These are phyloP conservation scores for Eurotiales sp. DNA, from an alignment of 2,329 filamentous ascomycete species.

Conservation along the genomic window DNA sequence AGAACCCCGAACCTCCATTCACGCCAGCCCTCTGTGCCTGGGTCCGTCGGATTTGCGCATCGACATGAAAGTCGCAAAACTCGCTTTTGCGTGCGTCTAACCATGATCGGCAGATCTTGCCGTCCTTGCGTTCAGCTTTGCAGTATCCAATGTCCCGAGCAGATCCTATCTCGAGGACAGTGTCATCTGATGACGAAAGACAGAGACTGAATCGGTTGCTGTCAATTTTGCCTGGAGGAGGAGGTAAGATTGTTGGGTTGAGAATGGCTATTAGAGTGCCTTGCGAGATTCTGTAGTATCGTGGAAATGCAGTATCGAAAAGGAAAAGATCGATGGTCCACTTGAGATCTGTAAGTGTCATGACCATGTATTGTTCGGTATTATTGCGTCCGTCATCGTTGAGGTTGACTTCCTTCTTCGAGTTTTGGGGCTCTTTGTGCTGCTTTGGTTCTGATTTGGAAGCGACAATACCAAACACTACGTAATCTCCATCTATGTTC, in stretches of 20 bases:
- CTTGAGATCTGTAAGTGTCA: slow-evolving; percentile 81
- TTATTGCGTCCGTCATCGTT: slow-evolving; percentile 54
- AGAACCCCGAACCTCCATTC: slow-evolving; percentile 62
- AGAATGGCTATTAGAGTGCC: slow-evolving; percentile 91
- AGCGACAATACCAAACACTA: slow-evolving; percentile 82
- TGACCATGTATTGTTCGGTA: slow-evolving; percentile 82
- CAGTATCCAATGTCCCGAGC: slow-evolving; percentile 86
- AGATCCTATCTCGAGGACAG: slow-evolving; percentile 80
- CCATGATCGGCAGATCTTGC: slow-evolving; percentile 75
- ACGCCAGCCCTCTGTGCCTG: slow-evolving; percentile 70
- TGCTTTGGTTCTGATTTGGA: slow-evolving; percentile 79
- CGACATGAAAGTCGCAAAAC: slow-evolving; percentile 89
- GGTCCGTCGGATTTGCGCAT: slow-evolving; percentile 71
- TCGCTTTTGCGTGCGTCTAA: slow-evolving; percentile 84
- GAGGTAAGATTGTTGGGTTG: slow-evolving; percentile 88
- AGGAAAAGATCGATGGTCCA: slow-evolving; percentile 90
- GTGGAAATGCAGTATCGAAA: slow-evolving; percentile 83
- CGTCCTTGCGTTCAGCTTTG: slow-evolving; percentile 79
- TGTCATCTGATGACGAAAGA: slow-evolving; percentile 81
- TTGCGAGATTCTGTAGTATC: slow-evolving; percentile 88
- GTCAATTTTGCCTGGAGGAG: slow-evolving; percentile 68
- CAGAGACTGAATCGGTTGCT: slow-evolving; percentile 83
- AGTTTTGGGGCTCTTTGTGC: slow-evolving; percentile 46
- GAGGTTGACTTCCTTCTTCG: slow-evolving; percentile 42
- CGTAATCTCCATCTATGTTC: slow-evolving; percentile 74